Base-by-base conservation (phyloP, 2,329 filamentous ascomycete species). In the Rutstroemia sp. region DNA sequence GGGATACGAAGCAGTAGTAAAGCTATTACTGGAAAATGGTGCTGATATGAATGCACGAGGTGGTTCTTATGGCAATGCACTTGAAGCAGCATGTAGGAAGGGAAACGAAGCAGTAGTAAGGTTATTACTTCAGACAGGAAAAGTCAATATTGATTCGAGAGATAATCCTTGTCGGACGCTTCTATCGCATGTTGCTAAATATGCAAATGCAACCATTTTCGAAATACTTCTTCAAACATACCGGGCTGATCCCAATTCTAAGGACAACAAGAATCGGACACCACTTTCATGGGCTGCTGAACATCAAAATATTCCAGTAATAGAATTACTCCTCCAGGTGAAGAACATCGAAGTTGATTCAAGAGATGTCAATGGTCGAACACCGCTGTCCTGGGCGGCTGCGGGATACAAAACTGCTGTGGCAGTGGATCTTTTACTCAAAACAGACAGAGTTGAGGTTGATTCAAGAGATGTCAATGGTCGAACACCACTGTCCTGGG, bases 331-430 rank as follows among this genome's bases (percentile, higher is more conserved):
- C 27, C 27, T 30, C 27, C 27, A 30, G 27, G 8, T 30, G 3
- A 30, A 30, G 27, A 30, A 30, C 27, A 30, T 30, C 27, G 27
- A 30, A 30, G 27, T 30, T 30, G 27, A 30, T 30, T 30, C 27
- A 8, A 30, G 10, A 30, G 27, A 30, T 7, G 10, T 2, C 8
- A 8, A 30, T 30, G 27, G 27, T 10, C 2, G 10, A 1, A 30
- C 27, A 16, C 58, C 57, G 14, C 49, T 61, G 52, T 59, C 5
- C 48, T 57, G 21, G 37, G n/a, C n/a, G 37, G 58, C 58, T 16
- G 47, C 44, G 25, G 10, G 48, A 38, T 48, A 47, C 44, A 53
- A 56, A 1, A 45, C 58, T 45, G 37, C 51, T 19, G 41, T 4
- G 14, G 14, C 39, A 5, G 39, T 41, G 16, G 17, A 41, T 3